Conservation (phyloP, 805 yeast genomes). For the Metschnikowia cubensis region DNA sequence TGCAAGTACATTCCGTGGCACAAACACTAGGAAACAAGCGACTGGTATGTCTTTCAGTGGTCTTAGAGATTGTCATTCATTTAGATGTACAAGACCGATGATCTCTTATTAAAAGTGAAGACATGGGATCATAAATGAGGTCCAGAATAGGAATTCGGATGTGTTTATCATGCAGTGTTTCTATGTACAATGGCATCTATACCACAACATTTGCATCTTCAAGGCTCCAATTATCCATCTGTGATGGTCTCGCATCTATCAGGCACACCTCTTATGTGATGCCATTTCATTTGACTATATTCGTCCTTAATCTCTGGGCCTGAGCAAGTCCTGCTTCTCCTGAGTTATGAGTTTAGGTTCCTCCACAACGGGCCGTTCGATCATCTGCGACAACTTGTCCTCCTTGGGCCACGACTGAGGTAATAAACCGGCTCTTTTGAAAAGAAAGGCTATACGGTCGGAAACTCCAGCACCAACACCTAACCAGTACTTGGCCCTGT, state of each 20-base stretch:
- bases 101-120: not conserved
- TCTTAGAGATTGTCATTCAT: not conserved
- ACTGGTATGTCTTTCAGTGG: not conserved
- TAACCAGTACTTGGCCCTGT: slow-evolving; percentile 90
- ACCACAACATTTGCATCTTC: not conserved
- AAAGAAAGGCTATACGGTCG: slow-evolving; percentile 68
- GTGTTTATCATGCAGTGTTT: not conserved
- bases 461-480: slow-evolving; percentile 97
- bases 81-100: not conserved
- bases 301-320: slow-evolving; percentile 25
- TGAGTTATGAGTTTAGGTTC: slow-evolving; percentile 27
- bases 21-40: slow-evolving; percentile 4
- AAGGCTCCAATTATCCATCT: too few relatives aligned
- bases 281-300: too few relatives aligned
- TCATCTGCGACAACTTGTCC: slow-evolving; percentile 25
- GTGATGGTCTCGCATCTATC: too few relatives aligned
- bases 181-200: not conserved
- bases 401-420: slow-evolving; percentile 59
- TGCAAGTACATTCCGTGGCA: slow-evolving; percentile 17
- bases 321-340: slow-evolving; percentile 30
- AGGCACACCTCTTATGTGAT: too few relatives aligned
- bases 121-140: too few relatives aligned
- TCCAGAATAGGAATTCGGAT: not conserved
- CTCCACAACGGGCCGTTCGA: slow-evolving; percentile 28
- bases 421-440: slow-evolving; percentile 73